Base-by-base conservation (phyloP, 331 rosid species). In the Cydonia oblonga region DNA sequence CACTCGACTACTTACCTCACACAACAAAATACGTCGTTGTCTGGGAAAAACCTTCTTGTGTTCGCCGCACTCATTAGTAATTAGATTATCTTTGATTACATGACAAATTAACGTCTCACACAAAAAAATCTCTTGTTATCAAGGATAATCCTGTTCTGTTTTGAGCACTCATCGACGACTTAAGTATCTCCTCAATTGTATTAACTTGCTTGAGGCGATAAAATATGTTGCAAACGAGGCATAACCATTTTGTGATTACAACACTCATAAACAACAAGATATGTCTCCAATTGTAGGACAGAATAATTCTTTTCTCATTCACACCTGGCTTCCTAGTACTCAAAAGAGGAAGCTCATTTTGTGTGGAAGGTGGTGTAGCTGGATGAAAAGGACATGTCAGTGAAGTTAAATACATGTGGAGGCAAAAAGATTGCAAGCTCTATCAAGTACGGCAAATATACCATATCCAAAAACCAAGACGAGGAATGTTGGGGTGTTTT, bases 311-410 rank as follows among this genome's bases (percentile, higher is more conserved):
- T 7, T 56, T 11, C 61, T 24, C 16, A 18, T 8, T 0, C 51
- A 10, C 26, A 7, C 2, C 35, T 28, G 11, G 1, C n/a, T 29
- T 29, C 5, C 74, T 2, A 4, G 28, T 32, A 54, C 62, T 54
- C 3, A 5, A 46, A 33, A 3, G 0, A 23, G 30, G 68, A 29
- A 69, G 65, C 10, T 63, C n/a, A 26, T 44, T 42, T 46, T 38
- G 30, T 63, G 54, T 14, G 30, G 32, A 66, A 51, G 66, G 79
- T 19, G 40, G 57, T 35, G 77, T 51, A 71, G 86, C 53, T 83
- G 85, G 78, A 78, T 49, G 89, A 80, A 83, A 80, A 68, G n/a
- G 93, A 88, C 83, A 60, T 73, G 67, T 35, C 51, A 78, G 25
- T 2, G 4, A 19, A 80, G 74, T 75, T 72, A 10, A 63, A 79